Base-by-base conservation (phyloP, 1,284 basidiomycete species). In the Ustilago nuda region DNA sequence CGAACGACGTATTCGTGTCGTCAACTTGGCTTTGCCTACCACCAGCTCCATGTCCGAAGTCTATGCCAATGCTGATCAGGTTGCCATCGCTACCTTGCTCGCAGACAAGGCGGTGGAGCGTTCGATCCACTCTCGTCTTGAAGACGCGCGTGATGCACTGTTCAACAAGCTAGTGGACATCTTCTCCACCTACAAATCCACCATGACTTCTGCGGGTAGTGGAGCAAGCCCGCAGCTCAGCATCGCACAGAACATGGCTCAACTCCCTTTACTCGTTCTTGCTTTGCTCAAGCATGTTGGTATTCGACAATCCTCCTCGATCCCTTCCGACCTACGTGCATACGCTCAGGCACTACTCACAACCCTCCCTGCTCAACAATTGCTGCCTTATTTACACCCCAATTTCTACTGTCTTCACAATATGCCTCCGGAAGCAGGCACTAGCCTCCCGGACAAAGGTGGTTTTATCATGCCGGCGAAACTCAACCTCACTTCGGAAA, bases 21-120 rank as follows among this genome's bases (percentile, higher is more conserved):
- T 98, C 83, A 99, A 95, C 1, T 90, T 92, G 57, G 95, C 95
- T 0, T 89, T 97, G 61, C 96, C 97, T 0, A 97, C 94, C 3
- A 98, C 96, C 3, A 92, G 90, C 84, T 95, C 92, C 82, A 90
- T 98, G 54, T 94, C 94, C 0, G 95, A 99, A 86, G 87, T 99
- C 43, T 99, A 95, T 86, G 94, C 94, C 0, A 95, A 93, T 1
- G 96, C 93, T 5, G 97, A 99, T 84, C 95, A 98, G 85, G 88
- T 96, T 43, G 95, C 96, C 1, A 91, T 99, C 69, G 91, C 92
- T 7, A 94, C 94, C 0, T 89, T 94, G 52, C 89, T 98, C 56
- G 93, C 95, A 41, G 95, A 97, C 89, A 99, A 99, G 88, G 96
- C 95, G 8, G 95, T 99, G 46, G 97, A 99, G 87, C 91, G 94